Evolutionary conservation across 208 protist species (phyloP).

Genomic region (Trypanosoma rangeli): DNA sequence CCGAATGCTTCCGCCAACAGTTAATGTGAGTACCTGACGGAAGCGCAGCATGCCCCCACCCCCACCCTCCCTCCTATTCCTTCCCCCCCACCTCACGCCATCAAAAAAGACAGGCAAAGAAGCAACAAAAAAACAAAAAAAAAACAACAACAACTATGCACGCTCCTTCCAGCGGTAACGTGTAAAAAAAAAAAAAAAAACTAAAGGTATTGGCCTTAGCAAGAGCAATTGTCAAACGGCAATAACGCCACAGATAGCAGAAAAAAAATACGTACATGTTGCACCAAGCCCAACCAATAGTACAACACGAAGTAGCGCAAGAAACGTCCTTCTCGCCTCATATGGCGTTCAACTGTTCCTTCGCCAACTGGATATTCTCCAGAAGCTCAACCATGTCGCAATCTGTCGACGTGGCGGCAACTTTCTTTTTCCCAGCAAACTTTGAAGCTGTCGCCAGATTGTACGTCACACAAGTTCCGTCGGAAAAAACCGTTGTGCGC

Average conservation of each 20-base stretch:
- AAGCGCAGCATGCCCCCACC: conserved; percentile 20
- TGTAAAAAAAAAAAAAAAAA: too few relatives aligned
- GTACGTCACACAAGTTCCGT: conserved; percentile 82
- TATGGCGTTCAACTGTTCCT: conserved; percentile 50
- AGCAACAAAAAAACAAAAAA: too few relatives aligned
- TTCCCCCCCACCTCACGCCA: background rate
- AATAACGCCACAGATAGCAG: background rate
- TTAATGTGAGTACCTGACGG: conserved; percentile 7
- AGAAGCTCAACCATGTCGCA: conserved; percentile 73
- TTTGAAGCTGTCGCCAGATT: conserved; percentile 58
- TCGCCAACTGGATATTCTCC: conserved; percentile 81
- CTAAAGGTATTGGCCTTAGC: too few relatives aligned
- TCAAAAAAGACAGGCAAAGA: background rate
- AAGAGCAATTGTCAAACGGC: too few relatives aligned
- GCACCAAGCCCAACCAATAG: background rate
- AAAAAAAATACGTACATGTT: too few relatives aligned
- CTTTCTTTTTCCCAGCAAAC: conserved; percentile 29
- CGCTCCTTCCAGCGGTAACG: too few relatives aligned
- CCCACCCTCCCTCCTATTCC: background rate
- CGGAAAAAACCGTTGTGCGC: conserved; percentile 69
- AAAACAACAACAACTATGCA: background rate
- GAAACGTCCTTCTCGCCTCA: conserved; percentile 8
- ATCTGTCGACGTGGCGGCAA: conserved; percentile 36
- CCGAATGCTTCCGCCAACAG: conserved; percentile 26
- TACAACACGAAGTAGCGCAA: background rate